Evolutionary conservation across 805 yeast genomes (phyloP).

Genomic region (Candida krabiensis): DNA sequence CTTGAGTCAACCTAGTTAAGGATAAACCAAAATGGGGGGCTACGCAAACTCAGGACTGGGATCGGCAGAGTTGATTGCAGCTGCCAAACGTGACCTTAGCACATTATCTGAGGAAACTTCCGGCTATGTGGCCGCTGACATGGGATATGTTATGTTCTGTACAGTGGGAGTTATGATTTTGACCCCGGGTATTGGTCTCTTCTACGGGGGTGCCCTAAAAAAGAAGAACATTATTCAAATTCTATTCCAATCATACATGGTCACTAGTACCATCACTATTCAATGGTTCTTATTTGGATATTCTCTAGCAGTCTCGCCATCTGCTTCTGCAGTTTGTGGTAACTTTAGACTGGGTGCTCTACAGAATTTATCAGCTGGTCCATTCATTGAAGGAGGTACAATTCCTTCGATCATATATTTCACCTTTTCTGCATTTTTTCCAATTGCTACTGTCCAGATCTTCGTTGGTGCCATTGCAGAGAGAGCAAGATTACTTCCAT

Average conservation of each 20-base stretch:
- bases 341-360: constrained; percentile 42
- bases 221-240: constrained; percentile 45
- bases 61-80: constrained; percentile 26
- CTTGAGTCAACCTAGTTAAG: too few species aligned
- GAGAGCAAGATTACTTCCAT: constrained; percentile 42
- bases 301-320: constrained; percentile 41
- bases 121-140: constrained; percentile 40
- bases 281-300: constrained; percentile 49
- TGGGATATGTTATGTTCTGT: constrained; percentile 49
- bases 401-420: constrained; percentile 48
- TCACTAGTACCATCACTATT: constrained; percentile 37
- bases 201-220: constrained; percentile 43
- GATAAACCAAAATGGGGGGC: constrained; percentile 29
- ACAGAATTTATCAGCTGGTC: constrained; percentile 38
- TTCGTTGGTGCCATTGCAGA: constrained; percentile 47
- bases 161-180: constrained; percentile 49
- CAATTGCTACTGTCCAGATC: constrained; percentile 50
- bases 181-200: constrained; percentile 46
- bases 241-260: constrained; percentile 44
- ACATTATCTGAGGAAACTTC: constrained; percentile 38
- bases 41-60: constrained; percentile 34
- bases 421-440: constrained; percentile 44
- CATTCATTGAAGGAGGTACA: constrained; percentile 44
- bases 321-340: constrained; percentile 34
- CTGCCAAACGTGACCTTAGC: constrained; percentile 24